Base-by-base conservation (phyloP, 2,329 filamentous ascomycete species). In the Lasiodiplodia sp. region DNA sequence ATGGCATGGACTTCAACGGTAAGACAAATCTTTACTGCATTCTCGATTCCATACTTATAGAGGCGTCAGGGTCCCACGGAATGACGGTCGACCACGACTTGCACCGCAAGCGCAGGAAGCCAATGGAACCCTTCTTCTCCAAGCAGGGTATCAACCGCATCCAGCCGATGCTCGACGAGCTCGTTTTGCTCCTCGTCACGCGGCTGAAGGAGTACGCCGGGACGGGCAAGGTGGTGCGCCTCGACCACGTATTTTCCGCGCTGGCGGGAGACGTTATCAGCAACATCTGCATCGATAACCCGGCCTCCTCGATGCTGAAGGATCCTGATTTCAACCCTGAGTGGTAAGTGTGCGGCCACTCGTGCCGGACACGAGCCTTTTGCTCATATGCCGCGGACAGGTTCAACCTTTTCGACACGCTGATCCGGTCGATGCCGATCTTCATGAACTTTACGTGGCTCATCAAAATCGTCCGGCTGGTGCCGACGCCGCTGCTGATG, bases 181-280 rank as follows among this genome's bases (percentile, higher is more conserved):
- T 71, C 21, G 73, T 72, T 60, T 68, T 71, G 12, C 67, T n/a
- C 16, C 47, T 49, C 21, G 47, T n/a, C 47, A 49, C 18, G 6
- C 47, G 47, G 11, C 47, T 49, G 7, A 7, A 14, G 6, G 55
- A 57, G 55, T 28, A 25, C 7, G 25, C 18, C 7, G 55, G 69
- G 7, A 44, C 57, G 2, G 57, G 37, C 18, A 16, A 37, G 5
- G 57, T 62, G 21, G 12, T 62, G 11, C 31, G 34, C 18, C 18
- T 62, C 16, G 47, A 49, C 21, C 47, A 49, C 16, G 47, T n/a
- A 7, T 71, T 72, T 66, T 68, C 70, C 23, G 73, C 74, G 11
- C 74, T 74, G 60, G 67, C 75, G 8, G 75, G 75, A 2, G 75
- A 77, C 67, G 69, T 77, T 5, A 75, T 78, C 11, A 58, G 69